Percentiles rank a stretch among this genome's conserved stretches.
These are phyloP conservation scores for Porcisia hertigi DNA, from an alignment of 208 protist species.

Conservation along the genomic window DNA sequence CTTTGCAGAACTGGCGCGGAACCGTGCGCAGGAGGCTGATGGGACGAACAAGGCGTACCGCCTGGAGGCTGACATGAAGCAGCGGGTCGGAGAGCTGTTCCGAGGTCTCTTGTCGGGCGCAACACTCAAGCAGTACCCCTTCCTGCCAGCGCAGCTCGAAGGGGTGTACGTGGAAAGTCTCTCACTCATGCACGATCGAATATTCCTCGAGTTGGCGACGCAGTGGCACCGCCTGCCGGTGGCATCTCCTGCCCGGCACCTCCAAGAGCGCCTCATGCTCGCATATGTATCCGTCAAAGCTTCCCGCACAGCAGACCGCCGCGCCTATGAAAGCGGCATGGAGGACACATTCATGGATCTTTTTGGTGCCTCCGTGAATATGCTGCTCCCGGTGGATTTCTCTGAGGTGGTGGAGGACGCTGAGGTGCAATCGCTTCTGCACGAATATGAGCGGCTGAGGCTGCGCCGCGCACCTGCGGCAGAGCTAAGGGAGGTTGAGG, in stretches of 20 bases:
- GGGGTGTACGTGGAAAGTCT: conserved; percentile 58
- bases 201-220: conserved; percentile 40
- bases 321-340: conserved; percentile 33
- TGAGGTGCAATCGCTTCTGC: conserved; percentile 33
- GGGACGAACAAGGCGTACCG: conserved; percentile 26
- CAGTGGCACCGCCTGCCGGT: conserved; percentile 17
- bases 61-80: conserved; percentile 55
- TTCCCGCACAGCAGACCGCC: conserved; percentile 28
- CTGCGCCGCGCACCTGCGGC: conserved; percentile 17
- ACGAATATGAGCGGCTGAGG: conserved; percentile 25
- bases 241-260: conserved; percentile 9
- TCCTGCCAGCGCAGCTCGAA: conserved; percentile 49
- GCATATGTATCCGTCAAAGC: conserved; percentile 48
- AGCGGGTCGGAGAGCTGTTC: conserved; percentile 59
- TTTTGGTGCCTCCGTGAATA: conserved; percentile 43
- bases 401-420: conserved; percentile 57
- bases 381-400: conserved; percentile 59
- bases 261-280: conserved; percentile 38
- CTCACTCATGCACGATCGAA: conserved; percentile 41
- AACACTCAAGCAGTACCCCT: conserved; percentile 53
- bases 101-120: conserved; percentile 47
- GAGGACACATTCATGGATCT: conserved; percentile 41
- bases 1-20: conserved; percentile 58
- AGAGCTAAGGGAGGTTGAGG: conserved; percentile 22
- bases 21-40: conserved; percentile 30